phyloP scores from a whole-genome alignment of 306 rosid genomes.

The Cicer cuneatum region DNA sequence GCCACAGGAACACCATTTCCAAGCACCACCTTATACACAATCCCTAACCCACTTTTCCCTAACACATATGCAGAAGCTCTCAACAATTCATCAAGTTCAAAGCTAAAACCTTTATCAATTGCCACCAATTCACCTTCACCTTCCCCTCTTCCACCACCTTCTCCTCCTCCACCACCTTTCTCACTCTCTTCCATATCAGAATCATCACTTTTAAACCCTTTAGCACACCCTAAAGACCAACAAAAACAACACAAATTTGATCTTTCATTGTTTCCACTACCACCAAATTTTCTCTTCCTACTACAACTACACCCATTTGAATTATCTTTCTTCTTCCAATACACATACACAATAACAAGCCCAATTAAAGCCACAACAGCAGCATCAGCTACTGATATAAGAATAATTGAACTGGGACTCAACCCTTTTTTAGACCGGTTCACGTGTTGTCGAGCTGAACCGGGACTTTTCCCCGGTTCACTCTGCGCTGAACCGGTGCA shows the following conservation, averaged over 20 bases:
- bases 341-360: slow-evolving; percentile 68
- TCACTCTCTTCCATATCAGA: slow-evolving; percentile 76
- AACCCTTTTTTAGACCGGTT: slow-evolving; percentile 53
- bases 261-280: slow-evolving; percentile 58
- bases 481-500: slow-evolving; percentile 56
- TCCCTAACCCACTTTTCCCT: slow-evolving; percentile 97
- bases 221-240: slow-evolving; percentile 50
- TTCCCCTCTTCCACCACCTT: slow-evolving; percentile 55
- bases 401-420: slow-evolving; percentile 74
- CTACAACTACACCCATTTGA: slow-evolving; percentile 84
- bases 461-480: slow-evolving; percentile 48
- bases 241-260: slow-evolving; percentile 34
- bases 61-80: slow-evolving; percentile 95
- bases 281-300: slow-evolving; percentile 69
- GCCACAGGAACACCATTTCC: slow-evolving; percentile 98
- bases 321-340: slow-evolving; percentile 81
- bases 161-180: slow-evolving; percentile 43
- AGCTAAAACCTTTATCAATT: slow-evolving; percentile 81
- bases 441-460: slow-evolving; percentile 36
- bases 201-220: slow-evolving; percentile 65
- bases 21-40: slow-evolving; percentile 95
- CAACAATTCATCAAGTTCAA: slow-evolving; percentile 91
- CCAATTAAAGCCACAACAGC: slow-evolving; percentile 81
- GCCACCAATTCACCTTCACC: slow-evolving; percentile 95
- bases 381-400: slow-evolving; percentile 87